These are phyloP conservation scores for Taxillus chinensis DNA, from an alignment of 164 flowering plant genomes.

Conservation along the genomic window DNA sequence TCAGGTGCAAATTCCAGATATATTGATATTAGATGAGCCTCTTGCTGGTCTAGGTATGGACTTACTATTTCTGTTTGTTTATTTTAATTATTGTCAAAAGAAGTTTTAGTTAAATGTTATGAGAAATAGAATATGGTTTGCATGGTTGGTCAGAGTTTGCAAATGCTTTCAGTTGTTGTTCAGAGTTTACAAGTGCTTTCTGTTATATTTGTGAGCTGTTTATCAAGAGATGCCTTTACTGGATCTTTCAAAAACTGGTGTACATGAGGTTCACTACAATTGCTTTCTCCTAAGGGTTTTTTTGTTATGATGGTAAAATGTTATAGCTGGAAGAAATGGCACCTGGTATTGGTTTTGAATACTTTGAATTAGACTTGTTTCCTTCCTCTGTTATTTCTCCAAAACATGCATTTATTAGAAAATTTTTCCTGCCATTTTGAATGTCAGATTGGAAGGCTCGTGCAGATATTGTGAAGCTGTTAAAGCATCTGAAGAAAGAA, in stretches of 20 bases:
- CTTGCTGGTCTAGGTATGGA: conserved; percentile 98
- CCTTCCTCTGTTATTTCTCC: conserved; percentile 1
- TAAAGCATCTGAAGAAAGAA: conserved; percentile 71
- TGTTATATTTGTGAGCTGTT: neutral
- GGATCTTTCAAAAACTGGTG: neutral
- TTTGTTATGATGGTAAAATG: too few relatives aligned
- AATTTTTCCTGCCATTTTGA: neutral
- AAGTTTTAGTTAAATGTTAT: neutral
- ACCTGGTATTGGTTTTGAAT: neutral
- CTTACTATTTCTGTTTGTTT: conserved; percentile 6
- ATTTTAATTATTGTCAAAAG: neutral
- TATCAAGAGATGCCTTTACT: neutral
- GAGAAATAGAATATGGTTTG: neutral
- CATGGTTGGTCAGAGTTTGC: neutral
- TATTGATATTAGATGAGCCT: conserved; percentile 93
- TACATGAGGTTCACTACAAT: too few relatives aligned
- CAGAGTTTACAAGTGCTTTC: too few relatives aligned
- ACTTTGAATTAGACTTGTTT: neutral
- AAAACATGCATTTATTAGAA: neutral
- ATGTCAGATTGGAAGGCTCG: conserved; percentile 93
- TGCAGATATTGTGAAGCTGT: conserved; percentile 81
- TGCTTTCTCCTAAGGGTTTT: too few relatives aligned
- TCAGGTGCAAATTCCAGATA: conserved; percentile 84
- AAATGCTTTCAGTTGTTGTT: neutral
- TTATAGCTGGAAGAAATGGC: too few relatives aligned